Conservation (phyloP, 768 basidiomycete species). For the Erythrobasidium yunnanense region DNA sequence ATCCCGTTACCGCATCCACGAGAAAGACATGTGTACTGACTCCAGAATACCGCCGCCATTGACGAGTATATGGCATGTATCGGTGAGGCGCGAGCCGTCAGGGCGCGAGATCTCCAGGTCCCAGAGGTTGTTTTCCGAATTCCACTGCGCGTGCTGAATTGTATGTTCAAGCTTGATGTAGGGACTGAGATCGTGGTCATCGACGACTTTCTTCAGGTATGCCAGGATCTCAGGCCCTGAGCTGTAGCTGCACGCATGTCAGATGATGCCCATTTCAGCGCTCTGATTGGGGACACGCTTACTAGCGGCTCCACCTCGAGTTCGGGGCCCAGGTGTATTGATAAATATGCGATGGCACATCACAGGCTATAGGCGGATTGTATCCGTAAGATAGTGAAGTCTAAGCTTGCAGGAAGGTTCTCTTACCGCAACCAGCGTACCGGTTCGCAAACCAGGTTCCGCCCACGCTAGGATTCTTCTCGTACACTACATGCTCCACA, state of each 20-base stretch:
- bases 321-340: conserved; percentile 27
- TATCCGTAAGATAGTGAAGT: not conserved
- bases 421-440: conserved; percentile 10
- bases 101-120: conserved; percentile 42
- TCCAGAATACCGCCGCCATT: conserved; percentile 47
- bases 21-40: not conserved
- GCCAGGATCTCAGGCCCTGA: conserved; percentile 53
- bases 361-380: not conserved
- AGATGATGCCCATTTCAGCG: not conserved
- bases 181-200: conserved; percentile 5
- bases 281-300: not conserved
- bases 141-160: conserved; percentile 49
- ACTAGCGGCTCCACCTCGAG: conserved; percentile 22
- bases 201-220: conserved; percentile 45
- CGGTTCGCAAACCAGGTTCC: conserved; percentile 8
- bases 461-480: not conserved
- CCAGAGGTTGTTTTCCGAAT: conserved; percentile 52
- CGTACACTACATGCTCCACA: not conserved
- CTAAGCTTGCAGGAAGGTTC: not conserved
- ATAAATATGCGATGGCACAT: conserved; percentile 43
- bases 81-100: conserved; percentile 34
- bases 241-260: conserved; percentile 43
- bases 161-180: conserved; percentile 38
- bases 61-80: conserved; percentile 46
- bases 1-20: not conserved